These are phyloP conservation scores for Hypoxylon sp. DNA, from an alignment of 2,329 filamentous ascomycete genomes.

Conservation along the genomic window DNA sequence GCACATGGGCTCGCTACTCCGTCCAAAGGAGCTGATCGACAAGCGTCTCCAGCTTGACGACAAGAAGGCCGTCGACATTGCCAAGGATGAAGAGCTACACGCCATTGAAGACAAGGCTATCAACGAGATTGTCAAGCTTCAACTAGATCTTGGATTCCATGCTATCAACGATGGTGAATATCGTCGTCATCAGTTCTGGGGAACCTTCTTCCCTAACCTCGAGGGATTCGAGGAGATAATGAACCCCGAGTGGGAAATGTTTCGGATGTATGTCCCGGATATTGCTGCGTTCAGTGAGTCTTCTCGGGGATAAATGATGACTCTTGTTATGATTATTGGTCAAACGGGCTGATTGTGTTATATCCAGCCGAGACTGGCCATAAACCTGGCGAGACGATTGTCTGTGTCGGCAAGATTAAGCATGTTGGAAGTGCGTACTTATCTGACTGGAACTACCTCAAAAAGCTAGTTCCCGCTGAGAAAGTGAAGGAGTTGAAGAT, in stretches of 20 bases:
- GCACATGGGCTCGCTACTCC: constrained; percentile 80
- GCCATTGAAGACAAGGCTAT: constrained; percentile 74
- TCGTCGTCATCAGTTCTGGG: constrained; percentile 65
- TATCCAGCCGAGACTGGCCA: constrained; percentile 60
- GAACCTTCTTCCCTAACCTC: constrained; percentile 62
- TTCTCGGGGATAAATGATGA: not conserved
- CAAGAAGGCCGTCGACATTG: constrained; percentile 57
- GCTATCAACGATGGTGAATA: constrained; percentile 68
- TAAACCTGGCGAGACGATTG: constrained; percentile 63
- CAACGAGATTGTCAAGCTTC: constrained; percentile 76
- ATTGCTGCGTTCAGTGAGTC: constrained; percentile 59
- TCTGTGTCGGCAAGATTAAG: constrained; percentile 64
- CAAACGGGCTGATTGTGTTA: constrained; percentile 59
- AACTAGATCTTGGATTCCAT: constrained; percentile 76
- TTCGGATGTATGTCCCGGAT: constrained; percentile 69
- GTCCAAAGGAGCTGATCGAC: constrained; percentile 74
- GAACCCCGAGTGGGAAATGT: constrained; percentile 66
- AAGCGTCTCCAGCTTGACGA: constrained; percentile 67
- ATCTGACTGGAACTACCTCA: constrained; percentile 60
- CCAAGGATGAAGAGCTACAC: constrained; percentile 62
- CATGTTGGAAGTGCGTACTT: constrained; percentile 62
- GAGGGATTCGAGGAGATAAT: constrained; percentile 62
- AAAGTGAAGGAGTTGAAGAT: constrained; percentile 71
- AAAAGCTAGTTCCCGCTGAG: constrained; percentile 68
- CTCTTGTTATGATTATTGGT: constrained; percentile 55